phyloP scores from a whole-genome alignment of 2,329 filamentous ascomycete genomes.

The Sporothrix humicola region DNA sequence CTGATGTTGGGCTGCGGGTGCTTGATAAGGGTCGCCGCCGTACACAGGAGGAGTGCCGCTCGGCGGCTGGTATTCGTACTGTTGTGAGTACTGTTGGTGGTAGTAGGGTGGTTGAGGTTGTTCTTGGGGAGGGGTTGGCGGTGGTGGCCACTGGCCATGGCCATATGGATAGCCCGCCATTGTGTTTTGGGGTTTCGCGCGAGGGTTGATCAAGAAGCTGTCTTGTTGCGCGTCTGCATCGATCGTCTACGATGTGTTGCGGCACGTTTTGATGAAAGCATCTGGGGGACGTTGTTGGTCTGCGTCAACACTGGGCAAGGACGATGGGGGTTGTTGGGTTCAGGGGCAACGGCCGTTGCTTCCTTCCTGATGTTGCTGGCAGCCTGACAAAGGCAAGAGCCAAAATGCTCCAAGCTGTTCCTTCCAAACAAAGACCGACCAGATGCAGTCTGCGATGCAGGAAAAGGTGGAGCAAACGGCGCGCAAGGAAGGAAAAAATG shows the following conservation, averaged over 20 bases:
- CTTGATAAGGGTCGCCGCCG: conserved; percentile 26
- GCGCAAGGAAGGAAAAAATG: background rate
- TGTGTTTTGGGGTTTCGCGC: conserved; percentile 20
- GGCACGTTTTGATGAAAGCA: background rate
- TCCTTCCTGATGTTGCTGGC: background rate
- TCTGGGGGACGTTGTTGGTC: background rate
- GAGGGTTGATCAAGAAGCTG: conserved; percentile 13
- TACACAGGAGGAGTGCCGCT: conserved; percentile 23
- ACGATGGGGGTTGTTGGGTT: background rate
- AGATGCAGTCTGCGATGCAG: background rate
- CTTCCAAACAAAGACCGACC: conserved; percentile 17
- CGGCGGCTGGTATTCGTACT: conserved; percentile 39
- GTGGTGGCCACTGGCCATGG: conserved; percentile 42
- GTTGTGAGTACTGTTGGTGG: conserved; percentile 30
- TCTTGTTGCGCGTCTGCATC: conserved; percentile 2
- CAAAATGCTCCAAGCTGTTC: background rate
- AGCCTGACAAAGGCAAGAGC: conserved; percentile 18
- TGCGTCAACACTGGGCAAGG: background rate
- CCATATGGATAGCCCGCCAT: conserved; percentile 52
- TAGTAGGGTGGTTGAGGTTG: background rate
- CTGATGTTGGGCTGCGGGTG: background rate
- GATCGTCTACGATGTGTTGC: background rate
- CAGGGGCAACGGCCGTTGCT: background rate
- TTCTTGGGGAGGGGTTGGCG: conserved; percentile 13
- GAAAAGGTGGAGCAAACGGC: background rate